These are phyloP conservation scores for Pichia thaimueangensis DNA, from an alignment of 805 yeast genomes.

Conservation along the genomic window DNA sequence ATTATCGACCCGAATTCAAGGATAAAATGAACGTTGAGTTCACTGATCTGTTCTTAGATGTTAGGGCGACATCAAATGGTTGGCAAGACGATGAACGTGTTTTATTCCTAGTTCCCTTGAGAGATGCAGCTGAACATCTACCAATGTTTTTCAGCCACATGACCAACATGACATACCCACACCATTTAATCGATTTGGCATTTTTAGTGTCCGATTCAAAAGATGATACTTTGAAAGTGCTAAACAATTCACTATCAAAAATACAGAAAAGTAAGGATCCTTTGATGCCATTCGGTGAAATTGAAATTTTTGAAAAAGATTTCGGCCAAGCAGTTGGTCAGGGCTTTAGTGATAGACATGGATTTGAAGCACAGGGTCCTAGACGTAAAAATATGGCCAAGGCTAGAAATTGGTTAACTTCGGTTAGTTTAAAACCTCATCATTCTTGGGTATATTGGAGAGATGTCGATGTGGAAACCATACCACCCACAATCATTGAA, in stretches of 20 bases:
- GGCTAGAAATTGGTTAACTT: constrained; percentile 89
- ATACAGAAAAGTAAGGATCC: constrained; percentile 63
- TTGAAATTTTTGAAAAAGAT: constrained; percentile 85
- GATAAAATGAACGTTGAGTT: constrained; percentile 3
- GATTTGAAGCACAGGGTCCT: constrained; percentile 94
- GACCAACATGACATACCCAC: constrained; percentile 53
- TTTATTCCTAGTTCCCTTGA: constrained; percentile 49
- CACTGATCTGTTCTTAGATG: constrained; percentile 36
- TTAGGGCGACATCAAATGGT: constrained; percentile 38
- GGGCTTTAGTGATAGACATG: constrained; percentile 88
- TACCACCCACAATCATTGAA: constrained; percentile 77
- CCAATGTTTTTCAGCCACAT: constrained; percentile 57
- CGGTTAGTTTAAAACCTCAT: constrained; percentile 82
- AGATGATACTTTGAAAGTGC: constrained; percentile 74
- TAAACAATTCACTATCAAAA: constrained; percentile 46
- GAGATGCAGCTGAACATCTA: constrained; percentile 55
- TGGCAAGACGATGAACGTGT: constrained; percentile 50
- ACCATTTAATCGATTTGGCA: constrained; percentile 52
- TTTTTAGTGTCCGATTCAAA: constrained; percentile 87
- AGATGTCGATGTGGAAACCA: constrained; percentile 94
- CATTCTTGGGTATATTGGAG: constrained; percentile 98
- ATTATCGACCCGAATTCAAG: constrained; percentile 17
- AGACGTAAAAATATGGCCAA: constrained; percentile 92
- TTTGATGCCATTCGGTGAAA: constrained; percentile 66
- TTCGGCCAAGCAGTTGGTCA: constrained; percentile 93